Conservation (phyloP, 345 rosid species). For the Linum lewisii region DNA sequence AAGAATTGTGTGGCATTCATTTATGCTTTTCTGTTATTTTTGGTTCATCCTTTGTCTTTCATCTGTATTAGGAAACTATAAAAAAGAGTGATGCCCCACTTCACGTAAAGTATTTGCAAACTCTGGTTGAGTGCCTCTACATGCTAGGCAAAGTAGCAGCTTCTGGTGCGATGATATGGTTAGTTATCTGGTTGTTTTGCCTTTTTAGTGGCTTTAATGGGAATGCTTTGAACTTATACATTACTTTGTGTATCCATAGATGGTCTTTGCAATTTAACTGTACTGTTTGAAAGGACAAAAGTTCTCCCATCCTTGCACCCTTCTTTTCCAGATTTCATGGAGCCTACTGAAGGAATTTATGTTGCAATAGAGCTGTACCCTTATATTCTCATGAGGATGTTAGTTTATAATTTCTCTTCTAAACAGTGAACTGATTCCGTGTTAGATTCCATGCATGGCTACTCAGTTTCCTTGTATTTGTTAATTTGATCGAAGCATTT, state of each 20-base stretch:
- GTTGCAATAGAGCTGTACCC: too few species aligned
- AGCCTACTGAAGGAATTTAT: not conserved
- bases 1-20: slow-evolving; percentile 10
- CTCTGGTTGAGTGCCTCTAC: slow-evolving; percentile 95
- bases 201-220: not conserved
- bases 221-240: not conserved
- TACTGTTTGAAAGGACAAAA: not conserved
- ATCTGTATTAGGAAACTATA: slow-evolving; percentile 56
- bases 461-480: too few species aligned
- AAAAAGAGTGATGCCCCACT: slow-evolving; percentile 78
- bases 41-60: slow-evolving; percentile 16
- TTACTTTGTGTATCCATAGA: not conserved
- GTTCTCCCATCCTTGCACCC: not conserved
- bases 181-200: slow-evolving; percentile 26
- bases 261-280: not conserved
- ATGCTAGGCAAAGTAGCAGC: slow-evolving; percentile 94
- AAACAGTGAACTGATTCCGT: too few species aligned
- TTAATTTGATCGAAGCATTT: too few species aligned
- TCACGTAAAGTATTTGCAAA: slow-evolving; percentile 89
- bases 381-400: too few species aligned
- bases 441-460: too few species aligned
- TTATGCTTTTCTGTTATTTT: slow-evolving; percentile 12
- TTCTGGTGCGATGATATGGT: slow-evolving; percentile 97
- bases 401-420: too few species aligned
- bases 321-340: not conserved